Base-by-base conservation (phyloP, 2,329 filamentous ascomycete species). In the Colletotrichum sojae region DNA sequence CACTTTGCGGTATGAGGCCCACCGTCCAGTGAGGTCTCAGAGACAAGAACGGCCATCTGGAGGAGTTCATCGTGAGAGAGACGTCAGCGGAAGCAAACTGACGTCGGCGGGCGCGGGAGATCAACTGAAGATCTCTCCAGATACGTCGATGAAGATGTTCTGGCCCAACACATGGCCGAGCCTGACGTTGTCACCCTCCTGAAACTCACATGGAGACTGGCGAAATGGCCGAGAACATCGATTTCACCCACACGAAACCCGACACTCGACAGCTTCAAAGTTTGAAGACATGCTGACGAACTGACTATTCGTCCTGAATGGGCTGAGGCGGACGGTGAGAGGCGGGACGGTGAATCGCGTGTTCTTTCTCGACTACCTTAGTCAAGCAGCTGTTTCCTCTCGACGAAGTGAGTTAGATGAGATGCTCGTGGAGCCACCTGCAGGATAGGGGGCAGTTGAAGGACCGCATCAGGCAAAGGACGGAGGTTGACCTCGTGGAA, bases 1-100 rank as follows among this genome's bases (percentile, higher is more conserved):
- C 13, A 72, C 72, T 20, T 71, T 77, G n/a, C 71, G 73, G 16
- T 77, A 74, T 39, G 72, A 76, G 66, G 39, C 75, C 55, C 76
- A 75, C 55, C 67, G 72, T 76, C 55, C 76, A 75, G 53, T 65
- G 72, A 40, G 73, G 72, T 18, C 69, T 73, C 40, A 67, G 70
- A 9, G 72, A 75, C 57, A 63, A 73, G 31, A 74, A 74, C 27
- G 59, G 52, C 22, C 71, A 71, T 48, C 72, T 73, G 16, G 67
- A 74, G 39, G 72, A 75, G 57, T 73, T 76, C 58, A 66, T 77
- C 36, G 60, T 74, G 48, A 67, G 75, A 13, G 75, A 76, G 65
- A 73, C 72, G 76, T 76, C 70, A 68, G 61, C 71, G 49, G 25
- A 25, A 15, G n/a, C 43, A 13, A 5, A 12, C 40, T 61, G 46